A percentile compares a stretch with the other conserved stretches of the same genome.
Evolutionary conservation across 768 basidiomycete genomes (phyloP).

Genomic region (Boletus rubescentipes): DNA sequence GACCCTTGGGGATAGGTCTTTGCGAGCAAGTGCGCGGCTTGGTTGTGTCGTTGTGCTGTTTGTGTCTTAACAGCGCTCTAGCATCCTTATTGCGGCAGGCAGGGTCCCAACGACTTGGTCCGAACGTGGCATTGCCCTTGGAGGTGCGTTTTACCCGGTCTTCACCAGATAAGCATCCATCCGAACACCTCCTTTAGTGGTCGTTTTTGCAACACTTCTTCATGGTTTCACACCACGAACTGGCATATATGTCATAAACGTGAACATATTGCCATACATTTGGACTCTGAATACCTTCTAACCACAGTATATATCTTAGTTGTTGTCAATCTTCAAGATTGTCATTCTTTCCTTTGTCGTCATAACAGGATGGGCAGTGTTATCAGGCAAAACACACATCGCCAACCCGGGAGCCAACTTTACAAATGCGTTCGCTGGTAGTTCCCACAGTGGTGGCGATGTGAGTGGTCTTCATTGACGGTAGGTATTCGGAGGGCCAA

Average conservation of each 20-base stretch:
- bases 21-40: conserved; percentile 30
- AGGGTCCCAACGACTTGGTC: conserved; percentile 45
- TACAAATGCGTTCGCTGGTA: conserved; percentile 54
- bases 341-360: conserved; percentile 52
- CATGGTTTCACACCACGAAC: conserved; percentile 51
- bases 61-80: conserved; percentile 15
- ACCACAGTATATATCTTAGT: conserved; percentile 25
- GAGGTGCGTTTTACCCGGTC: conserved; percentile 34
- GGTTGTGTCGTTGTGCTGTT: accelerated
- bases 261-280: conserved; percentile 17
- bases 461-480: conserved; percentile 20
- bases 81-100: conserved; percentile 50
- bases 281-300: background rate
- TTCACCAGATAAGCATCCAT: background rate
- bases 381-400: conserved; percentile 57
- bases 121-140: conserved; percentile 60
- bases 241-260: conserved; percentile 58
- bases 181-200: conserved; percentile 34
- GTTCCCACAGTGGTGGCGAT: conserved; percentile 50
- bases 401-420: conserved; percentile 59
- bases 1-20: conserved; percentile 25
- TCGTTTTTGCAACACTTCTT: conserved; percentile 47
- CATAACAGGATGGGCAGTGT: conserved; percentile 58
- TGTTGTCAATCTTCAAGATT: conserved; percentile 55
- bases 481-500: background rate